These are phyloP conservation scores for Trichoderma gracile DNA, from an alignment of 2,329 filamentous ascomycete genomes.

Conservation along the genomic window DNA sequence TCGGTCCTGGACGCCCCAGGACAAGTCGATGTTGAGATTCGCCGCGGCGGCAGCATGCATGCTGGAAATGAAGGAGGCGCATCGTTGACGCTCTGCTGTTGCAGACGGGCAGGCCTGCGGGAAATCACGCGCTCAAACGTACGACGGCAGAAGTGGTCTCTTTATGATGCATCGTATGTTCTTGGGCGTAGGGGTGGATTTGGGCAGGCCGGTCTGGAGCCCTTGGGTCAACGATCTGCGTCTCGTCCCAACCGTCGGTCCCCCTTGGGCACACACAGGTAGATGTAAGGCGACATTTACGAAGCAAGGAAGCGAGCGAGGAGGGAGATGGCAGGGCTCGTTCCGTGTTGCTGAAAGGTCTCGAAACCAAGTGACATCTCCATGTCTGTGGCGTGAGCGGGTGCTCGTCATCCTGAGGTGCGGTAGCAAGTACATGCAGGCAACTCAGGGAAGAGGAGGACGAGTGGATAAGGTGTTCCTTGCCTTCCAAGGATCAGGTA, in stretches of 20 bases:
- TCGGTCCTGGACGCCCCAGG: not conserved
- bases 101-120: conserved; percentile 20
- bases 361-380: too few species aligned
- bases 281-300: too few species aligned
- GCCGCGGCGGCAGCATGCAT: conserved; percentile 14
- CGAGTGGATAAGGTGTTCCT: conserved; percentile 6
- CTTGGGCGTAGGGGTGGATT: conserved; percentile 4
- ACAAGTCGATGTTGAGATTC: not conserved
- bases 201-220: conserved; percentile 3
- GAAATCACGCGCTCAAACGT: conserved; percentile 22
- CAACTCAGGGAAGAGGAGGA: not conserved
- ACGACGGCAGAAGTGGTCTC: conserved; percentile 17
- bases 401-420: not conserved
- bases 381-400: not conserved
- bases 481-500: not conserved
- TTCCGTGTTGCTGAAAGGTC: not conserved
- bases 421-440: not conserved
- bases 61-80: conserved; percentile 18
- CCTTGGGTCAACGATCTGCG: conserved; percentile 8
- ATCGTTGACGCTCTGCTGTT: conserved; percentile 11
- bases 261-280: too few species aligned
- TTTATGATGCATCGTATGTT: not conserved
- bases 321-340: not conserved
- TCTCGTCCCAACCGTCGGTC: conserved; percentile 2
- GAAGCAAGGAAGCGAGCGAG: conserved; percentile 2